Base-by-base conservation (phyloP, 805 yeast species). In the Sungouiozyma ichnusensis region DNA sequence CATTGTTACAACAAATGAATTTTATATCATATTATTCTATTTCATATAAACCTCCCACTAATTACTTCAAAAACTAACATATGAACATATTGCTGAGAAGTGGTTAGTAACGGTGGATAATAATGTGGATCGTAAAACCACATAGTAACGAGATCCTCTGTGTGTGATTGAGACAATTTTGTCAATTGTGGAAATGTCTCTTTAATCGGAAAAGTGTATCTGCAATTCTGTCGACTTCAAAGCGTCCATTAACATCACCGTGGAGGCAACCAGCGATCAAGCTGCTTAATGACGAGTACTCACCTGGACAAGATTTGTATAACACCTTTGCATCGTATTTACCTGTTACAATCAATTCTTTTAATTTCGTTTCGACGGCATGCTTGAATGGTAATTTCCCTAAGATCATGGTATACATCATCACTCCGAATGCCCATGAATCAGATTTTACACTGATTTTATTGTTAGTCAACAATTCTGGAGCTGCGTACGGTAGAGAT, bases 401-500 rank as follows among this genome's bases (percentile, higher is more conserved):
- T 18, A 77, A 72, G 20, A 79, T 62, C 75, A 86, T 73, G 1
- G 94, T 78, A 59, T 76, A 87, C 3, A 81, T 51, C 48, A 83
- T 64, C 0, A 87, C 84, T 3, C 97, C 97, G 36, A 84, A 69
- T 0, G 96, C 94, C 97, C 97, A 88, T 4, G 85, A 72, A 62
- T 88, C 97, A 1, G 88, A 80, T 33, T 76, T 65, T 2, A 84
- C 79, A 2, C 81, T 81, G 54, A 53, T 14, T 1, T 20, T 16
- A 16, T 42, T 39, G 14, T 40, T 37, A 2, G 18, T 19, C 34
- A 87, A 63, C 15, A 86, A 67, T 57, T 88, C 96, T 0, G 97
- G 97, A 0, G 95, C 76, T 0, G 96, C 94, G 58, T 86, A 88
- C 0, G 97, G 96, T 27, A 88, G 67, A 1, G 95, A 87, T 0